These are phyloP conservation scores for Trebouxia gelatinosa DNA, from an alignment of 163 green algal genomes.

Conservation along the genomic window DNA sequence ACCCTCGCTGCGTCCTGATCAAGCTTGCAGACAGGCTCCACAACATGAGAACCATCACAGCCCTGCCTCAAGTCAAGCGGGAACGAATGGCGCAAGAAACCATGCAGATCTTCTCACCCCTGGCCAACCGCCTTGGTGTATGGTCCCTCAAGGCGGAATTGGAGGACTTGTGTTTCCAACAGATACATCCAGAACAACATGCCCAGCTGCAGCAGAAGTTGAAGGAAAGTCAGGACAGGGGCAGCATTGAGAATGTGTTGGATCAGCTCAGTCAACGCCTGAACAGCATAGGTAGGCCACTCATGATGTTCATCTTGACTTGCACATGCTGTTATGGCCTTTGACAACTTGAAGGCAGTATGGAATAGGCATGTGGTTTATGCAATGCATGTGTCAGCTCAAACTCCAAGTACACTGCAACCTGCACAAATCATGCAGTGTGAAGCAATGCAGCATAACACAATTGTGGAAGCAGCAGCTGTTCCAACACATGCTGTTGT, in stretches of 20 bases:
- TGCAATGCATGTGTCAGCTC: too few relatives aligned
- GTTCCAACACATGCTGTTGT: too few relatives aligned
- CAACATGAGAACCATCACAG: slow-evolving; percentile 67
- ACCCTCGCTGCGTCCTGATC: slow-evolving; percentile 74
- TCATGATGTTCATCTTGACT: too few relatives aligned
- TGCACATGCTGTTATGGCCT: too few relatives aligned
- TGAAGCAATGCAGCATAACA: too few relatives aligned
- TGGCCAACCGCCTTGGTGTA: slow-evolving; percentile 80
- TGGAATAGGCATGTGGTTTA: too few relatives aligned
- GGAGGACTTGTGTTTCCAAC: slow-evolving; percentile 86
- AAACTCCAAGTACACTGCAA: too few relatives aligned
- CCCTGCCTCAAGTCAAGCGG: slow-evolving; percentile 49
- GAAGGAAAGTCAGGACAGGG: slow-evolving; percentile 37
- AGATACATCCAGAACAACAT: slow-evolving; percentile 22
- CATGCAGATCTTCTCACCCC: slow-evolving; percentile 67
- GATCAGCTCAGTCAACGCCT: slow-evolving; percentile 59
- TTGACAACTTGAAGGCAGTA: too few relatives aligned
- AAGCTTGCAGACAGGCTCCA: slow-evolving; percentile 82
- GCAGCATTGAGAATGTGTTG: slow-evolving; percentile 49
- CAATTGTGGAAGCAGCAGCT: too few relatives aligned
- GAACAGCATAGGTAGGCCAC: slow-evolving; percentile 32
- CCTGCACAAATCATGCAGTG: too few relatives aligned
- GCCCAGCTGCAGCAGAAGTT: slow-evolving; percentile 44
- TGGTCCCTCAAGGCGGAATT: slow-evolving; percentile 89
- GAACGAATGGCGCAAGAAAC: slow-evolving; percentile 57